Conservation (phyloP, 108 stramenopile species). For the Fragilaria radians region DNA sequence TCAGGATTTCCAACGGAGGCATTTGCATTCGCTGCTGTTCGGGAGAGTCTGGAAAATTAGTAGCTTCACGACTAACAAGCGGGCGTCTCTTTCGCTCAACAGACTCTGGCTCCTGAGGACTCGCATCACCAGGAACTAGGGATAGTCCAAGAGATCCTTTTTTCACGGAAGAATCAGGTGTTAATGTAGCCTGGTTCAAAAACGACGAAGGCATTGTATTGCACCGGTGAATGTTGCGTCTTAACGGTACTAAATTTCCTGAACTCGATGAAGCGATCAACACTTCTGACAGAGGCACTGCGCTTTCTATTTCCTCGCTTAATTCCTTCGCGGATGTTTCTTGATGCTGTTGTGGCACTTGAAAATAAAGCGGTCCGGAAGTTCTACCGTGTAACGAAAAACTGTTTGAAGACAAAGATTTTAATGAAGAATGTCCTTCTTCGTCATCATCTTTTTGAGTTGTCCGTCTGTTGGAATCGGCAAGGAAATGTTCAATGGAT, state of each 20-base stretch:
- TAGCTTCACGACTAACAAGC: conserved; percentile 7
- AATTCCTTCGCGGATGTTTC: conserved; percentile 1
- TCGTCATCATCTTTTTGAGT: neutral
- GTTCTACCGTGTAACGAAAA: conserved; percentile 2
- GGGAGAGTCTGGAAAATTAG: neutral
- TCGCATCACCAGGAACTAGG: neutral
- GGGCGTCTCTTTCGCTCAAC: neutral
- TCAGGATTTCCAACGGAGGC: neutral
- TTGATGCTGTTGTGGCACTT: conserved; percentile 2
- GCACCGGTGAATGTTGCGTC: neutral
- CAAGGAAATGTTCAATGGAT: conserved; percentile 18
- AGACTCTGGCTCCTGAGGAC: neutral
- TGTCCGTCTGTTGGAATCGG: neutral
- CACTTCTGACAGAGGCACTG: conserved; percentile 16
- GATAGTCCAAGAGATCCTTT: neutral
- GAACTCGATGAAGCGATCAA: conserved; percentile 1
- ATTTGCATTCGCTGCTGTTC: neutral
- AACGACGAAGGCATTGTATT: neutral
- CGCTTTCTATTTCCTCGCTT: conserved; percentile 17
- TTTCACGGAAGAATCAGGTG: neutral
- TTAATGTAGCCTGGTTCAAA: neutral
- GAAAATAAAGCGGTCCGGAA: conserved; percentile 9
- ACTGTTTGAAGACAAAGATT: neutral
- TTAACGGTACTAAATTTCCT: neutral
- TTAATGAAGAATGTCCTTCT: neutral